A percentile compares a stretch with the other conserved stretches of the same genome.
phyloP scores from a whole-genome alignment of 2,329 filamentous ascomycete species.

The Purpureocillium lavendulum region DNA sequence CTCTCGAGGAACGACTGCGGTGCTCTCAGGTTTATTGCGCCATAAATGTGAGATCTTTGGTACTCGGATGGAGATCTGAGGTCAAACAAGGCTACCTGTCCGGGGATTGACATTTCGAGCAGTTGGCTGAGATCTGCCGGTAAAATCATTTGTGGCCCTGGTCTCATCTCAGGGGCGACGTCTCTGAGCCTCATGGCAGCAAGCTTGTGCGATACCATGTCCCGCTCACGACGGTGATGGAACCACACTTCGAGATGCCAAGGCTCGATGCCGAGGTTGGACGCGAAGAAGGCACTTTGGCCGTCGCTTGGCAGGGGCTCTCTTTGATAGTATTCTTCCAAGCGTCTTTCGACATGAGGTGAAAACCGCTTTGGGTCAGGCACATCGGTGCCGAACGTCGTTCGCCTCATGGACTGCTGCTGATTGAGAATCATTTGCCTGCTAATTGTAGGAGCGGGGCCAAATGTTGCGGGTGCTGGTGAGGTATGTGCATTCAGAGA shows the following conservation, averaged over 20 bases:
- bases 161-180: slow-evolving; percentile 17
- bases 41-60: slow-evolving; percentile 41
- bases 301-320: slow-evolving; percentile 39
- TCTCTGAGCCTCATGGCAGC: slow-evolving; percentile 34
- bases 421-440: slow-evolving; percentile 37
- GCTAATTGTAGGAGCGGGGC: slow-evolving; percentile 20
- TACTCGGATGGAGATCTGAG: slow-evolving; percentile 38
- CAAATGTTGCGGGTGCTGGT: slow-evolving; percentile 11
- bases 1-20: slow-evolving; percentile 39
- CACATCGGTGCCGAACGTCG: slow-evolving; percentile 28
- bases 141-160: slow-evolving; percentile 38
- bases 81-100: slow-evolving; percentile 40
- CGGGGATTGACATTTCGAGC: slow-evolving; percentile 39
- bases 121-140: slow-evolving; percentile 41
- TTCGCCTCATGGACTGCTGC: slow-evolving; percentile 30
- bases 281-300: slow-evolving; percentile 44
- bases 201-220: slow-evolving; percentile 34
- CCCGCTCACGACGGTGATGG: slow-evolving; percentile 41
- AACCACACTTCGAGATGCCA: slow-evolving; percentile 48
- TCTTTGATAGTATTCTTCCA: slow-evolving; percentile 44
- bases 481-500: slow-evolving; percentile 15
- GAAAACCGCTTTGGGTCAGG: slow-evolving; percentile 37
- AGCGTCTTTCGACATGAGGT: slow-evolving; percentile 37
- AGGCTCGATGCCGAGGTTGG: slow-evolving; percentile 43
- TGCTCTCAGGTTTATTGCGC: slow-evolving; percentile 42